Evolutionary conservation across 1,139 yeast genomes (phyloP), one percentile per base, ranked within the genome.

Genomic region (Saccharomycopsis phalli): DNA sequence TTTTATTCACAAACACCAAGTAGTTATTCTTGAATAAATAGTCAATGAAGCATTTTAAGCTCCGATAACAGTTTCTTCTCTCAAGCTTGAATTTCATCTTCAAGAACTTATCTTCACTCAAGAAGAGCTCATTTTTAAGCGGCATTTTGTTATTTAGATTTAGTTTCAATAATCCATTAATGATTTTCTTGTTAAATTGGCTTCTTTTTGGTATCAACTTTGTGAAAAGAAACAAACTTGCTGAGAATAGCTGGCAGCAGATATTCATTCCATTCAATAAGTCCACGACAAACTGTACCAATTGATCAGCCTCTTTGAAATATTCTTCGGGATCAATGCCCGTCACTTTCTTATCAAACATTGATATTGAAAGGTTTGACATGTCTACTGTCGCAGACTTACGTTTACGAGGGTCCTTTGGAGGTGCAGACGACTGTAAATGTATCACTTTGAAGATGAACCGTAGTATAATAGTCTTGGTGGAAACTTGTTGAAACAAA

Each of bases 391-490:
- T 42, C 26, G 42, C 43, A 23, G 50, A 54, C 41, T 57, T 50
- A 40, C 60, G 56, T 40, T 60, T 53, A 41, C 27, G 52, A 45
- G 47, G 56, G 51, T 49, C 54, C 25, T 29, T 47, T 16, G 38
- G 37, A 2, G 34, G 39, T 4, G 74, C 64, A 27, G 72, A 69
- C 20, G 83, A 69, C 52, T 87, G 95, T 21, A 76, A 73, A 41
- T 76, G 75, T 31, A 88, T 74, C 2, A 86, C 73, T 39, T 76
- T 71, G 44, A 82, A 76, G 7, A 86, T 72, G 48, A 88, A 78
- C 58, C 81, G 83, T 40, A 81, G 63, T 22, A 83, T 16, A 19
- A 22, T 11, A n/a, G 40, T 8, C 25, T 41, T 44, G 7, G 33
- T 32, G n/a, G 23, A n/a, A 14, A 40, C 35, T 21, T 40, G 30